Percentiles rank a stretch among this genome's conserved stretches.
phyloP scores from a whole-genome alignment of 2,329 filamentous ascomycete genomes.

The Penicillium glabrum region DNA sequence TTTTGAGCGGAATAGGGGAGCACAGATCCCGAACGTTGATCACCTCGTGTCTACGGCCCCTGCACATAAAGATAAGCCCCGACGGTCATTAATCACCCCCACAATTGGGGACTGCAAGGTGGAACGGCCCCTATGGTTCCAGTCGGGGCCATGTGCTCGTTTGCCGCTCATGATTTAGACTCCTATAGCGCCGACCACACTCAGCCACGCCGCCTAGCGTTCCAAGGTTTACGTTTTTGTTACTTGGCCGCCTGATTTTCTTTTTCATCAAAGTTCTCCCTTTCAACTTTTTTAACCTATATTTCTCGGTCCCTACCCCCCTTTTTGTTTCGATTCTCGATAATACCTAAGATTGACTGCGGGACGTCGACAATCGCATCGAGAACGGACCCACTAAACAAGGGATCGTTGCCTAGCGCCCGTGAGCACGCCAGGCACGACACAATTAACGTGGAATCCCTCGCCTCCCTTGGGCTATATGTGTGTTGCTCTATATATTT shows the following conservation, averaged over 20 bases:
- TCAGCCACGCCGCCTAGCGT: not conserved
- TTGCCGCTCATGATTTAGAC: not conserved
- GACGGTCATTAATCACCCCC: too few species aligned
- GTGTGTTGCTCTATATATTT: not conserved
- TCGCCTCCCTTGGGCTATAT: not conserved
- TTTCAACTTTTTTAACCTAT: not conserved
- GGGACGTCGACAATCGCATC: not conserved
- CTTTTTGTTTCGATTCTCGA: not conserved
- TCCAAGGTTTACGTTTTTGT: not conserved
- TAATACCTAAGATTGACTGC: not conserved
- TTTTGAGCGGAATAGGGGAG: too few species aligned
- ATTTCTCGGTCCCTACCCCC: not conserved
- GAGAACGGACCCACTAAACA: not conserved
- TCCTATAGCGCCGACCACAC: not conserved
- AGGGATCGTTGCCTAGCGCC: constrained; percentile 6
- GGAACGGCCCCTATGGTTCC: too few species aligned
- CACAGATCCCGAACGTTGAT: too few species aligned
- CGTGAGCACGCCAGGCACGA: not conserved
- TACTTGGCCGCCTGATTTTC: not conserved
- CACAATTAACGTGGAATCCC: not conserved
- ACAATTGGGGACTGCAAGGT: too few species aligned
- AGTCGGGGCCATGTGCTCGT: not conserved
- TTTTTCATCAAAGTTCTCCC: not conserved
- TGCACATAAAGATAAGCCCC: too few species aligned
- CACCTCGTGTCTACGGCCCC: too few species aligned